Percentiles rank a stretch among this genome's conserved stretches.
These are phyloP conservation scores for Tetrapisispora taiwanensis DNA, from an alignment of 805 yeast species.

Conservation along the genomic window DNA sequence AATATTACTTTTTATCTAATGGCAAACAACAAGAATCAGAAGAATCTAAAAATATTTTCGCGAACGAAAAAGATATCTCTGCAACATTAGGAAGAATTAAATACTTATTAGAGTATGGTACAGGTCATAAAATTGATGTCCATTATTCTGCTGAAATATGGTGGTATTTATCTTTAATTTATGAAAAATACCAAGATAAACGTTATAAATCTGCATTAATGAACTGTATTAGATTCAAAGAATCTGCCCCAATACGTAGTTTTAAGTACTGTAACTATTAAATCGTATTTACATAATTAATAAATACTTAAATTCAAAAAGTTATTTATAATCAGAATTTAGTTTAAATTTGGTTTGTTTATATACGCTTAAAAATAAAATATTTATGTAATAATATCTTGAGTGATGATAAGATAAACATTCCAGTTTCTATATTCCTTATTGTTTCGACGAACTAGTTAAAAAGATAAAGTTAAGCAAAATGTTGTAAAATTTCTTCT, in stretches of 20 bases:
- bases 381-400: too few relatives aligned
- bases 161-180: conserved; percentile 55
- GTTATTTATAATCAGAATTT: background rate
- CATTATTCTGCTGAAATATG: conserved; percentile 49
- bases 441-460: too few relatives aligned
- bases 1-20: background rate
- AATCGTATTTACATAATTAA: background rate
- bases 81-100: conserved; percentile 52
- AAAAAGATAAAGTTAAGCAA: conserved; percentile 9
- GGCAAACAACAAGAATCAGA: background rate
- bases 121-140: conserved; percentile 33
- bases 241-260: conserved; percentile 44
- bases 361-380: too few relatives aligned
- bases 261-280: conserved; percentile 24
- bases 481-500: conserved; percentile 34
- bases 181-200: conserved; percentile 48
- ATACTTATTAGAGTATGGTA: conserved; percentile 31
- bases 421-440: too few relatives aligned
- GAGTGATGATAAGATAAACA: too few relatives aligned
- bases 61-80: conserved; percentile 43
- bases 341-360: too few relatives aligned
- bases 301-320: background rate
- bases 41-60: conserved; percentile 28
- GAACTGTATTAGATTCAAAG: conserved; percentile 57
- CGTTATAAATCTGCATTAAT: conserved; percentile 43